Evolutionary conservation across 768 basidiomycete species (phyloP).

Genomic region (Amanita muscaria): DNA sequence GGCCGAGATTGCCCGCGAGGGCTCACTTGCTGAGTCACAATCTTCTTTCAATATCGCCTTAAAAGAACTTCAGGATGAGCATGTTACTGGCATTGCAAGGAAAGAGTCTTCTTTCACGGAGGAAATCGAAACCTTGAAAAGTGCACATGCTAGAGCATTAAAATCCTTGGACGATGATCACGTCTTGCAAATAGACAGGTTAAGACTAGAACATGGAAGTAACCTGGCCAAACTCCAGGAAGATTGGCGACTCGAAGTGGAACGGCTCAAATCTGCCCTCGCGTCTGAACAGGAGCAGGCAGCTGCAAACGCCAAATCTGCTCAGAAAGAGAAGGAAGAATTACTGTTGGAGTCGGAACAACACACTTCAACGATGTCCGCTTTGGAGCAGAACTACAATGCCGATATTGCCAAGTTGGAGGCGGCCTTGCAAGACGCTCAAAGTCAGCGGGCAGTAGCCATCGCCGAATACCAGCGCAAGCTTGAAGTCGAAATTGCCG

Average conservation of each 20-base stretch:
- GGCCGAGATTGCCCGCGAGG: constrained; percentile 67
- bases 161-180: constrained; percentile 56
- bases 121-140: constrained; percentile 57
- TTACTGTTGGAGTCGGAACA: constrained; percentile 7
- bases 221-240: constrained; percentile 42
- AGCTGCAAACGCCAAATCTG: constrained; percentile 20
- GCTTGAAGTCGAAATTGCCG: constrained; percentile 47
- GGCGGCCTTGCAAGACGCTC: constrained; percentile 33
- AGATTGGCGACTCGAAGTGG: constrained; percentile 43
- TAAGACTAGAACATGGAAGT: constrained; percentile 53
- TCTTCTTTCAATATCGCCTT: constrained; percentile 55
- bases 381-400: constrained; percentile 4
- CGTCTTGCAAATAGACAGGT: constrained; percentile 45
- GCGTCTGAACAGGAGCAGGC: constrained; percentile 37
- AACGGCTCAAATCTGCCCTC: constrained; percentile 36
- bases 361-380: constrained; percentile 1
- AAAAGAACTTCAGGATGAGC: constrained; percentile 63
- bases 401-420: constrained; percentile 28
- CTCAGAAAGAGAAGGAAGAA: constrained; percentile 24
- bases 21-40: constrained; percentile 66
- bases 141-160: constrained; percentile 48
- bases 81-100: constrained; percentile 52
- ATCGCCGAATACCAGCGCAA: constrained; percentile 46
- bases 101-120: constrained; percentile 59
- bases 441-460: constrained; percentile 46